Percentiles rank a stretch among this genome's conserved stretches.
phyloP scores from a whole-genome alignment of 306 rosid species.

The Vigna radiata region DNA sequence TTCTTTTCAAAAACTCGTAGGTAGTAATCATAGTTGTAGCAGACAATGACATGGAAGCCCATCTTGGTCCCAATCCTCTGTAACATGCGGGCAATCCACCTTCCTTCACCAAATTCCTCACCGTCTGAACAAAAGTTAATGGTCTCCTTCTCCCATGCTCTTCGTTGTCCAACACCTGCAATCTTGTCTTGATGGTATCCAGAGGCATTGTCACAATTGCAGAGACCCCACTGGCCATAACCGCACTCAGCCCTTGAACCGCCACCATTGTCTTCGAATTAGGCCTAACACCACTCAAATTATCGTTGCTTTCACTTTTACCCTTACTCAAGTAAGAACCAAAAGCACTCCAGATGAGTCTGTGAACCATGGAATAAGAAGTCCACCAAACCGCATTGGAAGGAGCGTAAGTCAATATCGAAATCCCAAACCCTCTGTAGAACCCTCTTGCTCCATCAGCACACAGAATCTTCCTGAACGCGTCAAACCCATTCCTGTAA shows the following conservation, averaged over 20 bases:
- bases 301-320: slow-evolving; percentile 24
- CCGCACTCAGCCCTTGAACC: slow-evolving; percentile 88
- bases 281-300: slow-evolving; percentile 52
- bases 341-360: slow-evolving; percentile 75
- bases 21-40: slow-evolving; percentile 96
- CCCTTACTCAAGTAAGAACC: slow-evolving; percentile 63
- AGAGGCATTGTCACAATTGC: slow-evolving; percentile 92
- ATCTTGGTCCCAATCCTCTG: slow-evolving; percentile 94
- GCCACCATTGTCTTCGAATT: slow-evolving; percentile 68
- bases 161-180: slow-evolving; percentile 90
- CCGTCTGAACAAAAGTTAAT: slow-evolving; percentile 67
- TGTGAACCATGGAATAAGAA: slow-evolving; percentile 83
- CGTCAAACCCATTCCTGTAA: slow-evolving; percentile 86
- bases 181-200: slow-evolving; percentile 86
- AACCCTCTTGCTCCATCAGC: slow-evolving; percentile 86
- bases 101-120: slow-evolving; percentile 75
- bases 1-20: slow-evolving; percentile 86
- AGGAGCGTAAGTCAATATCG: slow-evolving; percentile 88
- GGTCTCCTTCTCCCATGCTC: slow-evolving; percentile 82
- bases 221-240: slow-evolving; percentile 89
- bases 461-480: slow-evolving; percentile 72
- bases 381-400: slow-evolving; percentile 99
- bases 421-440: slow-evolving; percentile 92
- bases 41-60: slow-evolving; percentile 98
- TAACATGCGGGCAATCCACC: slow-evolving; percentile 91